phyloP scores from a whole-genome alignment of 495 filamentous ascomycete genomes.

The Tuber indicum region DNA sequence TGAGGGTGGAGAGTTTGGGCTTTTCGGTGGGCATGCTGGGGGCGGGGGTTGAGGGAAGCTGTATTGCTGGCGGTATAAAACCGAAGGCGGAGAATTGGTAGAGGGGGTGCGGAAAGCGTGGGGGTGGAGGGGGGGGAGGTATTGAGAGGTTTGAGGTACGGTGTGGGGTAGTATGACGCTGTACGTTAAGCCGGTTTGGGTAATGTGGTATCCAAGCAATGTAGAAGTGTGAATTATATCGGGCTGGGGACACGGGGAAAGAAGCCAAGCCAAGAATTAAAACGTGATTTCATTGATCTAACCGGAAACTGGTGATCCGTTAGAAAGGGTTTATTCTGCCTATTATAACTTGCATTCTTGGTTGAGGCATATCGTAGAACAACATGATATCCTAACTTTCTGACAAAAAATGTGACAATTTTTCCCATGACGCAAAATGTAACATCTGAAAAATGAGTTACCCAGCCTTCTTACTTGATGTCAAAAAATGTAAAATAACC shows the following conservation, averaged over 20 bases:
- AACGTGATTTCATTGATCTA: not conserved
- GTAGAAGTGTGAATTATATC: not conserved
- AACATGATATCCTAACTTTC: too few species aligned
- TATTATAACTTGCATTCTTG: not conserved
- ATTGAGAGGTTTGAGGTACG: not conserved
- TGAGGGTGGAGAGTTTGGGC: slow-evolving; percentile 42
- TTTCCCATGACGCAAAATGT: too few species aligned
- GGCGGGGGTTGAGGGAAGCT: slow-evolving; percentile 5
- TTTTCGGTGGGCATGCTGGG: slow-evolving; percentile 13
- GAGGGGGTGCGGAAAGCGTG: not conserved
- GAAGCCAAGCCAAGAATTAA: not conserved
- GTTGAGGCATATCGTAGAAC: not conserved
- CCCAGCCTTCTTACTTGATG: too few species aligned
- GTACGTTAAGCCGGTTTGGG: not conserved
- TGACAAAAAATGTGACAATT: too few species aligned
- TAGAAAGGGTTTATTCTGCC: not conserved
- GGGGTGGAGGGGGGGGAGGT: not conserved
- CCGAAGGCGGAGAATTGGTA: not conserved
- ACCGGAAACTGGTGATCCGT: not conserved
- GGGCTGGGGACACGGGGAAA: not conserved
- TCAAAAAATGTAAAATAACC: too few species aligned
- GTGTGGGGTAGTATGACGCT: not conserved
- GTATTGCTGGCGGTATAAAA: not conserved
- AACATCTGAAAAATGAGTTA: too few species aligned
- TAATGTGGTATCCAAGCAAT: not conserved